A percentile compares a stretch with the other conserved stretches of the same genome.
These are phyloP conservation scores for Phytopythium litorale DNA, from an alignment of 352 stramenopile species.

Conservation along the genomic window DNA sequence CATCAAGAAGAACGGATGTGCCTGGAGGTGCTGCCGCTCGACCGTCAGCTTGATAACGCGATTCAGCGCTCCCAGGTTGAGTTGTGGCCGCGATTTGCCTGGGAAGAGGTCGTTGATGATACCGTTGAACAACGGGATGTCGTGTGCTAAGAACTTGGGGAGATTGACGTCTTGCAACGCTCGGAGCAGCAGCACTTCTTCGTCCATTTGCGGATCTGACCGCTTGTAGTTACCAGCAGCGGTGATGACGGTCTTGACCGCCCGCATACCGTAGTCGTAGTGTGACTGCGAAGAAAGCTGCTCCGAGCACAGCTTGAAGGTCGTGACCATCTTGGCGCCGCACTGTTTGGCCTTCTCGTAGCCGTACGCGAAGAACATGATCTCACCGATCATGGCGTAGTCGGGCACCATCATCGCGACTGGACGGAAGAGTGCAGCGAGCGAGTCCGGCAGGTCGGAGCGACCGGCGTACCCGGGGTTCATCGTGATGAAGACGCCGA, in stretches of 20 bases:
- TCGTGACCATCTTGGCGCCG: constrained; percentile 85
- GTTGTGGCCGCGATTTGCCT: constrained; percentile 81
- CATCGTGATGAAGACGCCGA: constrained; percentile 91
- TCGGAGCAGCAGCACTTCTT: constrained; percentile 91
- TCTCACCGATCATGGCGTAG: constrained; percentile 87
- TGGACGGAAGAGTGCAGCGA: constrained; percentile 81
- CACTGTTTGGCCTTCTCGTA: constrained; percentile 40
- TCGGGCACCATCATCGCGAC: constrained; percentile 92
- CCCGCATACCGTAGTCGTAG: constrained; percentile 91
- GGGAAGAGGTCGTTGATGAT: constrained; percentile 96
- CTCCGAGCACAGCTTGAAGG: constrained; percentile 88
- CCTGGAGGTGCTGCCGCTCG: constrained; percentile 78
- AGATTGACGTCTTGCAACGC: constrained; percentile 95
- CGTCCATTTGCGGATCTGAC: constrained; percentile 89
- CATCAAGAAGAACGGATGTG: constrained; percentile 89
- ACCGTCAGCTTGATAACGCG: constrained; percentile 90
- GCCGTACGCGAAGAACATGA: constrained; percentile 91
- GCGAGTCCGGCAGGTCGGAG: constrained; percentile 84
- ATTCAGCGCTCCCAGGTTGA: constrained; percentile 86
- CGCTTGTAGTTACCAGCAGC: constrained; percentile 89
- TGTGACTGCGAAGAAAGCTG: constrained; percentile 88
- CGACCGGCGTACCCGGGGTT: constrained; percentile 87
- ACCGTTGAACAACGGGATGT: constrained; percentile 94
- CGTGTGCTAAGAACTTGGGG: constrained; percentile 93
- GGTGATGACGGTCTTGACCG: constrained; percentile 89